A percentile compares a stretch with the other conserved stretches of the same genome.
These are phyloP conservation scores for Elsinoe batatas DNA, from an alignment of 2,329 filamentous ascomycete genomes.

Conservation along the genomic window DNA sequence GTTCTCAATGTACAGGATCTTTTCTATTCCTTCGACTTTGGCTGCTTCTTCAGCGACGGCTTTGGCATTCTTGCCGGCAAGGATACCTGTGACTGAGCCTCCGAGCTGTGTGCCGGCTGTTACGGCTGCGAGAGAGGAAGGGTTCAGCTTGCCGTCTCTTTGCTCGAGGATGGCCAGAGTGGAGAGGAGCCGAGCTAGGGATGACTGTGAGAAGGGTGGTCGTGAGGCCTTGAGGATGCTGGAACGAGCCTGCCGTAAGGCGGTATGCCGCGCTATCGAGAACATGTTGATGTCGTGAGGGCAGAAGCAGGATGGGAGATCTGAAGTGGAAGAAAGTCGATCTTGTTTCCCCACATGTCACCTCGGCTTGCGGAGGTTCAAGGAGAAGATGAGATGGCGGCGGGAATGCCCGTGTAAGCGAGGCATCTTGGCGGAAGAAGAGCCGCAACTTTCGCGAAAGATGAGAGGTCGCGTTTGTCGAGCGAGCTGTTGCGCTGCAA, in stretches of 20 bases:
- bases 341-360: constrained; percentile 5
- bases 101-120: constrained; percentile 80
- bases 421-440: neutral
- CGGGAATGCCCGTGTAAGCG: neutral
- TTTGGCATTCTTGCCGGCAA: constrained; percentile 73
- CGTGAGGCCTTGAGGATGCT: constrained; percentile 23
- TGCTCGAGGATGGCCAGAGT: constrained; percentile 90
- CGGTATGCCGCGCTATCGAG: constrained; percentile 16
- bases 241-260: constrained; percentile 18
- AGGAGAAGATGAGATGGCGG: neutral
- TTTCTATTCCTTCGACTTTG: constrained; percentile 83
- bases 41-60: constrained; percentile 70
- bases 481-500: neutral
- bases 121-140: constrained; percentile 72
- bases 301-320: neutral
- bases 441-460: constrained; percentile 11
- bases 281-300: constrained; percentile 16
- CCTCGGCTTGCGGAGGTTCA: constrained; percentile 13
- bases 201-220: constrained; percentile 37
- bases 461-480: constrained; percentile 7
- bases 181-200: constrained; percentile 62
- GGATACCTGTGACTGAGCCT: constrained; percentile 73
- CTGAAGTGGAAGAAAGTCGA: constrained; percentile 5
- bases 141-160: constrained; percentile 75
- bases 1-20: constrained; percentile 83